Conservation (phyloP, 2,329 filamentous ascomycete species). For the Colletotrichum sp. region DNA sequence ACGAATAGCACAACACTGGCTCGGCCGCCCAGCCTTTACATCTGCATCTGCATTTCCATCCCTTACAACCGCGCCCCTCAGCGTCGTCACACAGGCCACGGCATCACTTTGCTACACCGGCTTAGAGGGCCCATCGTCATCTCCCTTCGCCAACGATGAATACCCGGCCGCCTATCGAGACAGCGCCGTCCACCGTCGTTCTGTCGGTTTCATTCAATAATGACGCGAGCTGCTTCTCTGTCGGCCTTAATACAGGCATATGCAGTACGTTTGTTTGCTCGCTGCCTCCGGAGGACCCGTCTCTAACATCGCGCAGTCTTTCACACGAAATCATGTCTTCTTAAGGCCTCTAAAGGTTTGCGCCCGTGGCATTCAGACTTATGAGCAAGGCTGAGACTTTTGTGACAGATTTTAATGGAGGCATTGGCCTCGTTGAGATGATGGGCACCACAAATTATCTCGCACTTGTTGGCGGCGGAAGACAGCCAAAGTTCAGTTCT, state of each 20-base stretch:
- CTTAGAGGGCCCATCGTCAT: neutral
- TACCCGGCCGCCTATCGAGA: conserved; percentile 84
- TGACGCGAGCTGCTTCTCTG: conserved; percentile 83
- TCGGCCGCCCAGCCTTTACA: neutral
- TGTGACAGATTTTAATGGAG: conserved; percentile 74
- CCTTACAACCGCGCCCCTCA: neutral
- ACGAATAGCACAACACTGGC: neutral
- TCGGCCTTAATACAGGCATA: conserved; percentile 86
- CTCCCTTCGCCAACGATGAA: conserved; percentile 69
- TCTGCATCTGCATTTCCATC: neutral
- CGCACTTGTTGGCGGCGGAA: conserved; percentile 87
- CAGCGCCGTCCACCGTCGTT: conserved; percentile 73
- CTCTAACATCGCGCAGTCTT: conserved; percentile 61
- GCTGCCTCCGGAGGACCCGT: neutral
- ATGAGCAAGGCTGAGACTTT: neutral
- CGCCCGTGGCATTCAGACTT: too few species aligned
- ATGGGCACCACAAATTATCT: conserved; percentile 86
- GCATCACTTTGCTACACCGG: neutral
- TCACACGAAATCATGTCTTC: conserved; percentile 72
- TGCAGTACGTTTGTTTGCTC: conserved; percentile 63
- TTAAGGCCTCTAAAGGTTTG: conserved; percentile 60
- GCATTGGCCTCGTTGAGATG: conserved; percentile 85
- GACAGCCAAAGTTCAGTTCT: conserved; percentile 81
- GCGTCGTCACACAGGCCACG: neutral
- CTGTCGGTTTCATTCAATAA: conserved; percentile 87